Conservation (phyloP, 108 stramenopile genomes). For the Nitzschia sp. region DNA sequence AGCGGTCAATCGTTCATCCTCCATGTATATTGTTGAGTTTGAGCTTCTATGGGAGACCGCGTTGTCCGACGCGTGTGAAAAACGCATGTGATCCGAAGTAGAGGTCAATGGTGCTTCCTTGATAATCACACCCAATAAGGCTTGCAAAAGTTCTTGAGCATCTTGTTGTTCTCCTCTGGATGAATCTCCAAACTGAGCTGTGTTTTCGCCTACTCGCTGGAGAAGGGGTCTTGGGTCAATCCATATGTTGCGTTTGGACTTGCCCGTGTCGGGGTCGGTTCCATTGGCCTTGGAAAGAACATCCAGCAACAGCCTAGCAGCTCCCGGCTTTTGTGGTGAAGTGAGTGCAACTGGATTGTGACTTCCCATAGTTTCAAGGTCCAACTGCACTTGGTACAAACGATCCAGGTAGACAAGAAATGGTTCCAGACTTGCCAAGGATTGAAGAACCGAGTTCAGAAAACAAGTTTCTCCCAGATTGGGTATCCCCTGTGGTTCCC, state of each 20-base stretch:
- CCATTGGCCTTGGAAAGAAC: constrained; percentile 47
- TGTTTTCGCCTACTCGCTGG: constrained; percentile 36
- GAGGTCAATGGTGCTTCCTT: constrained; percentile 21
- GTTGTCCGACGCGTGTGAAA: neutral
- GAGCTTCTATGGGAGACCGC: neutral
- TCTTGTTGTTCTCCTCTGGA: constrained; percentile 69
- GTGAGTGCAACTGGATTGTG: neutral
- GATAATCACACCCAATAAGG: constrained; percentile 63
- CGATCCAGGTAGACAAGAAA: constrained; percentile 57
- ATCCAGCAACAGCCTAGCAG: constrained; percentile 25
- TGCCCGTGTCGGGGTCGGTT: neutral
- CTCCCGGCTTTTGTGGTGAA: neutral
- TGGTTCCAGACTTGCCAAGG: constrained; percentile 63
- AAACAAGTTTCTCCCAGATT: constrained; percentile 85
- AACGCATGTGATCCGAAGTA: constrained; percentile 16
- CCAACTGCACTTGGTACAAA: constrained; percentile 26
- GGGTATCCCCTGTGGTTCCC: constrained; percentile 47
- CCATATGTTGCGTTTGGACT: neutral
- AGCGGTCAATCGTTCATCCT: constrained; percentile 14
- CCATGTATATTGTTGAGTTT: neutral
- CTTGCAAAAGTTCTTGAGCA: constrained; percentile 76
- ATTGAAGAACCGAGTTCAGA: constrained; percentile 74
- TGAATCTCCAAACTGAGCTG: constrained; percentile 53
- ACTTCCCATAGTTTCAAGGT: constrained; percentile 8
- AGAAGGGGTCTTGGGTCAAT: constrained; percentile 29